A percentile compares a stretch with the other conserved stretches of the same genome.
Evolutionary conservation across 768 basidiomycete species (phyloP).

Genomic region (Chalciporus sphaerocephalus): DNA sequence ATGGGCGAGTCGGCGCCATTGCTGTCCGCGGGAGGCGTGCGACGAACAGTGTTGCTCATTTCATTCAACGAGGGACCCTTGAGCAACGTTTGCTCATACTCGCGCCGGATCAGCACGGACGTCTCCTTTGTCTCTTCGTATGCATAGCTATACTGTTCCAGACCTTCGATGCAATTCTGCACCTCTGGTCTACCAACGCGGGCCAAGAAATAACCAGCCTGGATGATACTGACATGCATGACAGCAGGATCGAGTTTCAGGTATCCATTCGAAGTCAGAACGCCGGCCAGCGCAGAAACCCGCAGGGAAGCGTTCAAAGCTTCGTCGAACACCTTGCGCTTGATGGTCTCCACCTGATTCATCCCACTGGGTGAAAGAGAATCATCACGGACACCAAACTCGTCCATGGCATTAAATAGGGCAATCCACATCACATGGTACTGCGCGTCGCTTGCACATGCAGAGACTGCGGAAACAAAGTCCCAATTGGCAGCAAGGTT

Average conservation of each 20-base stretch:
- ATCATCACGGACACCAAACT: slow-evolving; percentile 74
- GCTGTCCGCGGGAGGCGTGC: slow-evolving; percentile 17
- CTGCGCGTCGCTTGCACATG: slow-evolving; percentile 80
- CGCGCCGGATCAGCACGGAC: slow-evolving; percentile 56
- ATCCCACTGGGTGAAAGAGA: slow-evolving; percentile 32
- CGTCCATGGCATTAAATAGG: slow-evolving; percentile 75
- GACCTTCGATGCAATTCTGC: slow-evolving; percentile 74
- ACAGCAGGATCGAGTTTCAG: slow-evolving; percentile 83
- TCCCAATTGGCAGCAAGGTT: slow-evolving; percentile 87
- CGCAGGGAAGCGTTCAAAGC: slow-evolving; percentile 81
- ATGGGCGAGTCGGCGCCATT: slow-evolving; percentile 5
- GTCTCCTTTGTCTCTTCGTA: slow-evolving; percentile 84
- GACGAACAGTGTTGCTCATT: slow-evolving; percentile 36
- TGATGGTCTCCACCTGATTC: slow-evolving; percentile 62
- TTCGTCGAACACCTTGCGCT: slow-evolving; percentile 73
- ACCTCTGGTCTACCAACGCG: slow-evolving; percentile 81
- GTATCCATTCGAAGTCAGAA: slow-evolving; percentile 84
- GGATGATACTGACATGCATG: slow-evolving; percentile 82
- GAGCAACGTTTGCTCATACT: slow-evolving; percentile 40
- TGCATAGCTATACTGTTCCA: slow-evolving; percentile 84
- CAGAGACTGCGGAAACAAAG: slow-evolving; percentile 72
- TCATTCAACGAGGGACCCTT: slow-evolving; percentile 39
- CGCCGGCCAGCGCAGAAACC: slow-evolving; percentile 83
- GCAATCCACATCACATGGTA: slow-evolving; percentile 93
- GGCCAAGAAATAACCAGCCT: slow-evolving; percentile 79